phyloP scores from a whole-genome alignment of 805 yeast species.

The Osmozyma mogii region DNA sequence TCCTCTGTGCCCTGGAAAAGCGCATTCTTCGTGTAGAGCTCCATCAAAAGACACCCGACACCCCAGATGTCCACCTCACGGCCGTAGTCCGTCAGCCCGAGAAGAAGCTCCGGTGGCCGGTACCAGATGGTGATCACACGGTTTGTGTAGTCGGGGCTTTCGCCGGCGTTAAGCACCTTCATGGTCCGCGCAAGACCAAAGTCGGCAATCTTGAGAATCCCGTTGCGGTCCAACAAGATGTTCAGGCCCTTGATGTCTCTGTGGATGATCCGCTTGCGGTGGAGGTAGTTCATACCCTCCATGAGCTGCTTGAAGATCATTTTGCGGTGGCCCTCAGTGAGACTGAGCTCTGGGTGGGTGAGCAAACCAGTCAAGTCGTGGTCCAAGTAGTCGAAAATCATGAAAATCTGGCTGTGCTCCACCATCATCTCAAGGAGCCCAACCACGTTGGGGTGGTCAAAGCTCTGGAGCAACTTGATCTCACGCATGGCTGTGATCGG shows the following conservation, averaged over 20 bases:
- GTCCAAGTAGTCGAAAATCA: conserved; percentile 91
- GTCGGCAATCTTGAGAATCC: conserved; percentile 66
- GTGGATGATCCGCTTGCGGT: conserved; percentile 61
- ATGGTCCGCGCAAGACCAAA: conserved; percentile 76
- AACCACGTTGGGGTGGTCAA: conserved; percentile 76
- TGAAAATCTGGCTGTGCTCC: conserved; percentile 59
- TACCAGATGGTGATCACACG: conserved; percentile 96
- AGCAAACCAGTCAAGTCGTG: conserved; percentile 88
- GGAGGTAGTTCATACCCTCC: conserved; percentile 64
- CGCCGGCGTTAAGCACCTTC: conserved; percentile 45
- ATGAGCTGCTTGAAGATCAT: conserved; percentile 57
- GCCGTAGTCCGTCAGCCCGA: conserved; percentile 88
- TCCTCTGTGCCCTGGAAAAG: conserved; percentile 87
- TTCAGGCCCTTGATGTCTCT: conserved; percentile 81
- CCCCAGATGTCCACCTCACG: conserved; percentile 96
- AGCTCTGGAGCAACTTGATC: conserved; percentile 73
- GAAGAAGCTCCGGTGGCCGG: conserved; percentile 86
- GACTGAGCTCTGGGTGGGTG: conserved; percentile 59
- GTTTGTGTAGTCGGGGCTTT: conserved; percentile 79
- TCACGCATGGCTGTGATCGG: conserved; percentile 95
- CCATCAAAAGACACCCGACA: conserved; percentile 83
- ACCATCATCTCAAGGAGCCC: conserved; percentile 86
- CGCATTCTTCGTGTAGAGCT: conserved; percentile 67
- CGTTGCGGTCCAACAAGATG: conserved; percentile 54
- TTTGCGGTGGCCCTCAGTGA: conserved; percentile 60